Conservation (phyloP, 345 rosid species). For the Eucalyptus dawsonii region DNA sequence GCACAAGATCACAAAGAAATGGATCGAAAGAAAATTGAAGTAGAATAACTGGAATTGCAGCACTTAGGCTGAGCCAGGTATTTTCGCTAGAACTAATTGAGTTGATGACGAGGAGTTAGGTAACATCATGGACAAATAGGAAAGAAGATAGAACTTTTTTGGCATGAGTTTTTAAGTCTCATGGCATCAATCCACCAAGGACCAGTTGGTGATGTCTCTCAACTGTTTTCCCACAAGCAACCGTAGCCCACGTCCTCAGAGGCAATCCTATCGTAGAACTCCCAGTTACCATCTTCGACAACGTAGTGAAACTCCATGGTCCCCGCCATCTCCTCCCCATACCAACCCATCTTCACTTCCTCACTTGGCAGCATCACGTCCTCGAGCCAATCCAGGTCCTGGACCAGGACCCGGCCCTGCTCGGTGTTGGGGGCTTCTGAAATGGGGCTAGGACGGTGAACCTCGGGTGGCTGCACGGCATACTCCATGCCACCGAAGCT, state of each 20-base stretch:
- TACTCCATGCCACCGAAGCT: neutral
- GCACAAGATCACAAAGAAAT: neutral
- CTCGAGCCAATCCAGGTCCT: neutral
- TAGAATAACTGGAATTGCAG: neutral
- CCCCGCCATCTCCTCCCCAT: neutral
- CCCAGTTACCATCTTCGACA: neutral
- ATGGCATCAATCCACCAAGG: neutral
- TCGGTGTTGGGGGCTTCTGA: neutral
- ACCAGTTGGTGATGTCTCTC: neutral
- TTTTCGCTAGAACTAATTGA: neutral
- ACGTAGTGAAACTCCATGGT: neutral
- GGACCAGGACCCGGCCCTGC: neutral
- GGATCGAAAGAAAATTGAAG: neutral
- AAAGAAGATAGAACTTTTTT: neutral
- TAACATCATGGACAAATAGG: neutral
- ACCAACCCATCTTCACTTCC: neutral
- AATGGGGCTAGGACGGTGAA: neutral
- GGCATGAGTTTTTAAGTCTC: neutral
- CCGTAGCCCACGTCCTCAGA: conserved; percentile 1
- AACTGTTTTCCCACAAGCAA: conserved; percentile 4
- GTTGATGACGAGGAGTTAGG: neutral
- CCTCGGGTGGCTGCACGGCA: neutral
- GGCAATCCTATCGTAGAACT: neutral
- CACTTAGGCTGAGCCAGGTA: neutral
- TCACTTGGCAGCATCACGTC: neutral